Conservation (phyloP, 2,329 filamentous ascomycete species). For the Albifimbria verrucaria region DNA sequence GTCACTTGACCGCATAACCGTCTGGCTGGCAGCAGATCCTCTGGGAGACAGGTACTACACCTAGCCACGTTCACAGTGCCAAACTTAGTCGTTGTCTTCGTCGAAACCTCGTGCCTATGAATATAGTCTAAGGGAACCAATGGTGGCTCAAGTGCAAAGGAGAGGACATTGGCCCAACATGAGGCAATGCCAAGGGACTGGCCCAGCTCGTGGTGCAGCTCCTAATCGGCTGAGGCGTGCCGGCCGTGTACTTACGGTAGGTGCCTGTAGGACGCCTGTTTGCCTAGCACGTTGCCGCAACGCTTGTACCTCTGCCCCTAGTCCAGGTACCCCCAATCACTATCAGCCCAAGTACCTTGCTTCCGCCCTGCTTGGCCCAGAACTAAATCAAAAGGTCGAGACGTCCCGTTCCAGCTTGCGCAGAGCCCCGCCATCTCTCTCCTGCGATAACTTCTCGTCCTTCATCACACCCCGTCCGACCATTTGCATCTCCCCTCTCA, state of each 20-base stretch:
- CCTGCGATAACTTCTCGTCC: slow-evolving; percentile 1
- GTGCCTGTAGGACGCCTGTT: too few relatives aligned
- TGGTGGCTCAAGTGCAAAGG: too few relatives aligned
- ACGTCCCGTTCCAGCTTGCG: neutral
- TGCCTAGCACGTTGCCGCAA: neutral
- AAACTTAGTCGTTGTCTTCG: too few relatives aligned
- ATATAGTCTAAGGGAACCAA: too few relatives aligned
- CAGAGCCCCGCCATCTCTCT: slow-evolving; percentile 2
- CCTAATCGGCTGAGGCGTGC: neutral
- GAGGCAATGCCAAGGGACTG: neutral
- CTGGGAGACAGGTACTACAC: too few relatives aligned
- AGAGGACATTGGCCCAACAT: neutral
- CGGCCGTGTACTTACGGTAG: neutral
- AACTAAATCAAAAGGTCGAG: neutral
- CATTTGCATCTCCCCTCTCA: neutral
- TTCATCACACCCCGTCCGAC: neutral
- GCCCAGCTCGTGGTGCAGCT: neutral
- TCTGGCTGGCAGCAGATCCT: too few relatives aligned
- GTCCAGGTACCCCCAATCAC: neutral
- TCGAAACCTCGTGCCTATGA: too few relatives aligned
- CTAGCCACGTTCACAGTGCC: too few relatives aligned
- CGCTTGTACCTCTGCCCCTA: neutral
- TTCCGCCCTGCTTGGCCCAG: neutral
- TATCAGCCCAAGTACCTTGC: neutral
- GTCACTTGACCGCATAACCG: too few relatives aligned